phyloP scores from a whole-genome alignment of 2,329 filamentous ascomycete genomes.

The Phyllosticta citribraziliensis region DNA sequence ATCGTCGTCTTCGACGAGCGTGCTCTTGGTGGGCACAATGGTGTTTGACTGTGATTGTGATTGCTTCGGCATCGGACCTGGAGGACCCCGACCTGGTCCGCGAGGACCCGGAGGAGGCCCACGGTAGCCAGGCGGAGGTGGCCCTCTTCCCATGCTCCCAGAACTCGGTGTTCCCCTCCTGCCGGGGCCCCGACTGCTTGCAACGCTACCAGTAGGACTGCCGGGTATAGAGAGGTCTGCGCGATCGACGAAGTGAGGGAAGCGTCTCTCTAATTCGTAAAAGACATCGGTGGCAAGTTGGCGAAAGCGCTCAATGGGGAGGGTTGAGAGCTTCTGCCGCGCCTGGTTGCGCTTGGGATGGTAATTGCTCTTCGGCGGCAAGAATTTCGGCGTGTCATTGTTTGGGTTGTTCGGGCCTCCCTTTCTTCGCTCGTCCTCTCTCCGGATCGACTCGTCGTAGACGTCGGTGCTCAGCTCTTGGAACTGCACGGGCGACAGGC shows the following conservation, averaged over 20 bases:
- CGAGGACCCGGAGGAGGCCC: slow-evolving; percentile 14
- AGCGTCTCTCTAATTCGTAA: slow-evolving; percentile 83
- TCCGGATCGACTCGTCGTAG: slow-evolving; percentile 83
- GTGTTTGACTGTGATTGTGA: slow-evolving; percentile 94
- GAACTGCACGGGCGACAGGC: slow-evolving; percentile 85
- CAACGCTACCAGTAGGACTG: slow-evolving; percentile 54
- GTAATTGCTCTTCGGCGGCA: slow-evolving; percentile 79
- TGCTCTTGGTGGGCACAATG: slow-evolving; percentile 95
- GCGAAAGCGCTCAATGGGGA: slow-evolving; percentile 77
- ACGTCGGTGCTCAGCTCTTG: slow-evolving; percentile 97
- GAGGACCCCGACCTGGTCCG: slow-evolving; percentile 13
- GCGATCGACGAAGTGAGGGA: slow-evolving; percentile 69
- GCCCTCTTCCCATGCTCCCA: slow-evolving; percentile 40
- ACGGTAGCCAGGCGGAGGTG: slow-evolving; percentile 12
- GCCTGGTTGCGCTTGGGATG: slow-evolving; percentile 97
- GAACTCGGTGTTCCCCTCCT: slow-evolving; percentile 41
- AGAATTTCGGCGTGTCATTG: slow-evolving; percentile 44
- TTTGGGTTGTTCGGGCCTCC: slow-evolving; percentile 39
- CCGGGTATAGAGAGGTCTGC: slow-evolving; percentile 26
- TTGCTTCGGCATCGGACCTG: slow-evolving; percentile 58
- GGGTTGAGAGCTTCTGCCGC: slow-evolving; percentile 84
- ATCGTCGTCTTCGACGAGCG: slow-evolving; percentile 92
- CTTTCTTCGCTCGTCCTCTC: slow-evolving; percentile 54
- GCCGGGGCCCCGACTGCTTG: slow-evolving; percentile 50
- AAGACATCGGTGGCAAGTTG: slow-evolving; percentile 94